phyloP scores from a whole-genome alignment of 371 early-diverging fungal genomes.

The Mucor plumbeus region DNA sequence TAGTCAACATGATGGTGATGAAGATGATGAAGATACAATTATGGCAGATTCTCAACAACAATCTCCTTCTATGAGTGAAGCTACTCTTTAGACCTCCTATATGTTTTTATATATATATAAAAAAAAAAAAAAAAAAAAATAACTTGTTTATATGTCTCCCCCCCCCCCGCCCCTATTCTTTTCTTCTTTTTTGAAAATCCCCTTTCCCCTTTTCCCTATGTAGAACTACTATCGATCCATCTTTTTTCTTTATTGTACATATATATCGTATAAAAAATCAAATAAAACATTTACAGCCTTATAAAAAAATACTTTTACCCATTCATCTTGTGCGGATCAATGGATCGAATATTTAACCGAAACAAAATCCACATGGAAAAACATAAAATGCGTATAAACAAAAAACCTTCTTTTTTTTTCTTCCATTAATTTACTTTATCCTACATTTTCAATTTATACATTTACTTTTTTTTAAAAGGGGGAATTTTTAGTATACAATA shows the following conservation, averaged over 20 bases:
- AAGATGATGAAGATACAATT: slow-evolving; percentile 20
- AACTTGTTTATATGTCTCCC: slow-evolving; percentile 3
- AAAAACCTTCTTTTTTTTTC: too few species aligned
- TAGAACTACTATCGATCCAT: neutral
- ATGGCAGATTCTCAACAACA: neutral
- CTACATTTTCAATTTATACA: too few species aligned
- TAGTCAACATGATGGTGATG: slow-evolving; percentile 27
- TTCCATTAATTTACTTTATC: too few species aligned
- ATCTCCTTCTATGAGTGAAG: slow-evolving; percentile 3
- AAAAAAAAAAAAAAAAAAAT: too few species aligned
- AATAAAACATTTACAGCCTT: neutral
- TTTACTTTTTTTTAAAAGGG: too few species aligned
- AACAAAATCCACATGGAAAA: neutral
- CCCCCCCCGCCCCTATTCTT: neutral
- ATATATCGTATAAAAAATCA: neutral
- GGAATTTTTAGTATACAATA: neutral
- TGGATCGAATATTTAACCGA: slow-evolving; percentile 1
- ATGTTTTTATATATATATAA: neutral
- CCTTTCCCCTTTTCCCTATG: neutral
- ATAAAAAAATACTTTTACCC: neutral
- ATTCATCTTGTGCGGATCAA: slow-evolving; percentile 1
- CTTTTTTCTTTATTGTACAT: slow-evolving; percentile 1
- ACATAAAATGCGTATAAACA: neutral
- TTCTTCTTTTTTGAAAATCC: neutral
- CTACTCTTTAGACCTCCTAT: slow-evolving; percentile 4